Conservation (phyloP, 495 filamentous ascomycete genomes). For the Penicillium taxi region DNA sequence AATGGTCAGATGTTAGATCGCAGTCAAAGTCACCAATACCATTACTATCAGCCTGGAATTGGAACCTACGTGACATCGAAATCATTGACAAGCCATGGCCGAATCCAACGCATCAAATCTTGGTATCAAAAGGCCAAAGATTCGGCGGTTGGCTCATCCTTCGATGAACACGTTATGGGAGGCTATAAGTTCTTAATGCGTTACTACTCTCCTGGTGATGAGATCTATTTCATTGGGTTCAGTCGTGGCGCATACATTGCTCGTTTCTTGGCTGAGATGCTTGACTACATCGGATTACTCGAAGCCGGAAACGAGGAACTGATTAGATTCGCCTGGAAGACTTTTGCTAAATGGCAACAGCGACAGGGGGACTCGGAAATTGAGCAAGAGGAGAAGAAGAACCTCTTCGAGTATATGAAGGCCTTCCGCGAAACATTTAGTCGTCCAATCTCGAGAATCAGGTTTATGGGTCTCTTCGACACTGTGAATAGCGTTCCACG, state of each 20-base stretch:
- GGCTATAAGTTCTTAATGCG: conserved; percentile 87
- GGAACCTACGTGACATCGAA: conserved; percentile 71
- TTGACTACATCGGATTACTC: conserved; percentile 73
- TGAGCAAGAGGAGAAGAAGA: conserved; percentile 51
- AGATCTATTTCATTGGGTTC: conserved; percentile 80
- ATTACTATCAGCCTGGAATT: conserved; percentile 58
- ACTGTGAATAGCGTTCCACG: conserved; percentile 72
- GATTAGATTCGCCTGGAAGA: conserved; percentile 79
- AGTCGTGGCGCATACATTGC: conserved; percentile 82
- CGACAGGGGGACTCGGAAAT: conserved; percentile 49
- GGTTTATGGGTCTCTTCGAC: conserved; percentile 43
- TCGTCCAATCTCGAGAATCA: conserved; percentile 63
- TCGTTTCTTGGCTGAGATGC: conserved; percentile 79
- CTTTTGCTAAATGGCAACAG: conserved; percentile 77
- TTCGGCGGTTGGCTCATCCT: conserved; percentile 73
- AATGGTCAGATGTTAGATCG: conserved; percentile 48
- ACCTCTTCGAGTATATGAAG: conserved; percentile 70
- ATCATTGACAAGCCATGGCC: conserved; percentile 57
- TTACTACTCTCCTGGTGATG: conserved; percentile 70
- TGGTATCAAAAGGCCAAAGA: conserved; percentile 81
- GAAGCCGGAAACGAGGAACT: conserved; percentile 84
- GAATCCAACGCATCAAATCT: conserved; percentile 56
- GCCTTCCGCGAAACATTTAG: conserved; percentile 82
- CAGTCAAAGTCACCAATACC: conserved; percentile 39
- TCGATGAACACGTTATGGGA: conserved; percentile 75